phyloP scores from a whole-genome alignment of 805 yeast genomes.

The Nakazawaea peltata region DNA sequence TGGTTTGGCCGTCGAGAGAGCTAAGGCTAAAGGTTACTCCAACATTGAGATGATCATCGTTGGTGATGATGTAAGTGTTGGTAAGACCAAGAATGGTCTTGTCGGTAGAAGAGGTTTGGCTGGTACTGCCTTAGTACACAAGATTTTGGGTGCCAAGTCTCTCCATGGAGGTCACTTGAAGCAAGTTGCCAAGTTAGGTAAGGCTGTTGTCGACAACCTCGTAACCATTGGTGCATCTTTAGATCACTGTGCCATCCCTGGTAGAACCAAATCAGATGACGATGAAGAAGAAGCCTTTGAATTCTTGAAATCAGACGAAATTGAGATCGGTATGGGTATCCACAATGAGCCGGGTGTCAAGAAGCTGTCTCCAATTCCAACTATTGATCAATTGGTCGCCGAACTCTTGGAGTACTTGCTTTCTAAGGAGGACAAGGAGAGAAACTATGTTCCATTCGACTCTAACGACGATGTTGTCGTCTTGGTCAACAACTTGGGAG shows the following conservation, averaged over 20 bases:
- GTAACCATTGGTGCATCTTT: constrained; percentile 88
- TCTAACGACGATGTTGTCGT: constrained; percentile 55
- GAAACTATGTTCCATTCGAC: constrained; percentile 69
- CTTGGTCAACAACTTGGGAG: constrained; percentile 82
- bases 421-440: constrained; percentile 59
- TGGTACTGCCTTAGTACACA: constrained; percentile 84
- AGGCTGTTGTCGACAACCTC: constrained; percentile 49
- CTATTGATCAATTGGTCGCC: constrained; percentile 50
- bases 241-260: constrained; percentile 88
- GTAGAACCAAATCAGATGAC: constrained; percentile 45
- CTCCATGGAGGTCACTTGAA: constrained; percentile 32
- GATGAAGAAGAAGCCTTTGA: too few species aligned
- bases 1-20: constrained; percentile 86
- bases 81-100: constrained; percentile 79
- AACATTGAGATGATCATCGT: constrained; percentile 68
- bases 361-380: constrained; percentile 59
- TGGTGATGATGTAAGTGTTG: constrained; percentile 92
- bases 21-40: constrained; percentile 61
- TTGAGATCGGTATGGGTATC: constrained; percentile 92
- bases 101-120: constrained; percentile 95
- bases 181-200: constrained; percentile 52
- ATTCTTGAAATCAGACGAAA: constrained; percentile 50
- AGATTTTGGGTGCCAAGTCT: constrained; percentile 71
- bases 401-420: constrained; percentile 56
- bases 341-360: constrained; percentile 63